A percentile compares a stretch with the other conserved stretches of the same genome.
Evolutionary conservation across 441 rosid genomes (phyloP).

Genomic region (Pelargonium exstipulatum): DNA sequence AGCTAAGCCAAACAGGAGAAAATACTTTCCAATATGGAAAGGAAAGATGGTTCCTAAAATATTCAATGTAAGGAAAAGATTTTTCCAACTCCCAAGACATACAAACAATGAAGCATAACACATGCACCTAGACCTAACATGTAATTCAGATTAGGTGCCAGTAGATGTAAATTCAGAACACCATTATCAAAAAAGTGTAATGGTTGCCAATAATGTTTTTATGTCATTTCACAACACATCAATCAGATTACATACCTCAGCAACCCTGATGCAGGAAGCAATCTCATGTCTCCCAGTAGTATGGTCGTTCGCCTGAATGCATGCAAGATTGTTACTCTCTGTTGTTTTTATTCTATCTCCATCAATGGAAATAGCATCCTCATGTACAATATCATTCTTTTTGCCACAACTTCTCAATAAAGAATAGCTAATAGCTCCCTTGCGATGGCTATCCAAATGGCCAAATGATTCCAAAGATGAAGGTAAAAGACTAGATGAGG

Average conservation of each 20-base stretch:
- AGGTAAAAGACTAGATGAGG: conserved; percentile 67
- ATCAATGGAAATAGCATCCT: conserved; percentile 50
- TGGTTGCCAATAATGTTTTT: background rate
- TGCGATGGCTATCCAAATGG: conserved; percentile 56
- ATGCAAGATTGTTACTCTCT: conserved; percentile 63
- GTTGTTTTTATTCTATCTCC: conserved; percentile 65
- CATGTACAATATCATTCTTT: conserved; percentile 40
- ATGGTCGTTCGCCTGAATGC: conserved; percentile 89
- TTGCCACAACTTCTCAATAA: conserved; percentile 54
- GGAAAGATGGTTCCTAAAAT: conserved; percentile 2
- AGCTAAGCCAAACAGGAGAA: background rate
- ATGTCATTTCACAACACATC: conserved; percentile 3
- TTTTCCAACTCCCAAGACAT: background rate
- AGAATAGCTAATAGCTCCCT: conserved; percentile 63
- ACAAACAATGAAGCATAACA: background rate
- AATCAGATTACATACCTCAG: conserved; percentile 56
- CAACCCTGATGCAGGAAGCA: conserved; percentile 87
- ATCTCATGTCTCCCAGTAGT: conserved; percentile 73
- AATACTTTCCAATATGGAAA: background rate
- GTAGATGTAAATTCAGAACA: background rate
- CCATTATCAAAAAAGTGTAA: background rate
- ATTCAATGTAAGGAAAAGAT: background rate
- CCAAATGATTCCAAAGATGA: conserved; percentile 45
- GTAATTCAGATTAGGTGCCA: background rate
- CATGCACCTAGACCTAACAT: background rate